Evolutionary conservation across 2,329 filamentous ascomycete genomes (phyloP), one percentile per base, ranked within the genome.

Genomic region (Myriosclerotinia curreyana): DNA sequence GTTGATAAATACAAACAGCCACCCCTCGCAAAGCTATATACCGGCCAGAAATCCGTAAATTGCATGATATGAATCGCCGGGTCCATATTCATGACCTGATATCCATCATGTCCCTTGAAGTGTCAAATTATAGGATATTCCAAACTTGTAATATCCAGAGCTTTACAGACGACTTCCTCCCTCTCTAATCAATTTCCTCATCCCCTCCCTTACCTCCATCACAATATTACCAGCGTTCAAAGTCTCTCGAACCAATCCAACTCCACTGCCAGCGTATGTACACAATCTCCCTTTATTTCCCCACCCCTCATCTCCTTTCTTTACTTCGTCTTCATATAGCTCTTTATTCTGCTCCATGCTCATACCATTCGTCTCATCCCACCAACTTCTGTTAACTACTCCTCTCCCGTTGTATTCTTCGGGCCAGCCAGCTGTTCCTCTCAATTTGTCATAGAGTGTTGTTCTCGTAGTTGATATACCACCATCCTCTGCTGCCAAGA

Each of bases 201-300:
- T 15, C 22, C 60, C 60, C 17, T 63, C 60, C 7, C 53, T 44
- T 5, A 64, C 55, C 14, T 64, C 62, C 11, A 17, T 20, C 3
- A 85, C 79, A 70, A 88, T 84, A 12, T 82, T 78, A 15, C 73
- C 77, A 3, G 83, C 85, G 20, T 76, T 71, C 68, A 78, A 77
- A 1, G 83, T 76, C 48, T 79, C 74, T 53, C 74, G 81, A 2
- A 87, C 78, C 66, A 88, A 75, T 0, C 86, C 86, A 17, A 88
- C 81, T 0, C 80, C 85, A 25, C 82, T 82, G 5, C 86, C 86
- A 17, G 83, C 85, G 78, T 87, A 89, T 12, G 83, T 83, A 5
- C 83, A 85, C 76, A 87, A 76, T 65, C 85, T 78, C 5, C 79
- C 83, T 12, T 79, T 46, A 11, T 67, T 73, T 31, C 83, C 84